Evolutionary conservation across 1,139 yeast species (phyloP), one percentile per base, ranked within the genome.

Genomic region (Geotrichum fermentans): DNA sequence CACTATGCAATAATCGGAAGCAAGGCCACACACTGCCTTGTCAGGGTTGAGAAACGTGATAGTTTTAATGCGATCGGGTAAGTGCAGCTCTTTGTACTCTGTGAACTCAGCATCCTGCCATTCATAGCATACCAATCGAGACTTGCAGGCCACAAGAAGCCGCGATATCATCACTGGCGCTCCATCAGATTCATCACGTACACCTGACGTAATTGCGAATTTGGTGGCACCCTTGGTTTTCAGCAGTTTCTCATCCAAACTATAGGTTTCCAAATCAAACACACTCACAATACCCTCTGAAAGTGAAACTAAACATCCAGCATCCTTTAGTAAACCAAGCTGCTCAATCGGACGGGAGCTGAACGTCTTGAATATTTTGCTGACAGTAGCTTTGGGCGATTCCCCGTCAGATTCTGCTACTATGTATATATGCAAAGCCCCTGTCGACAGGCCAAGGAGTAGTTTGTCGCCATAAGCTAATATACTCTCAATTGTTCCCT

Each of bases 31-130:
- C 1, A 70, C 58, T 6, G 71, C 52, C 18, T 56, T 60, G 34
- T 67, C 65, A n/a, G 63, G 56, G 42, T 62, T 61, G 33, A 71
- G 52, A 53, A 71, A 72, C 22, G 66, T 65, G 13, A 71, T 34
- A 10, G 63, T 53, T 40, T 63, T 61, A 18, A 70, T 62, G 32
- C 64, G 59, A 46, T 72, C 75, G 11, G 64, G 64, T 17, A 71
- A 48, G 22, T 58, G 56, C 38, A 68, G 62, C 43, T 70, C 73
- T 22, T 58, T 58, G 32, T 55, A 57, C 21, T 59, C 59, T 11
- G 51, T 52, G 35, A 64, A 63, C 47, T 66, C 69, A 11, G 63
- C 52, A 47, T 67, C 68, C 41, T 60, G 54, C 74, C 75, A 72
- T 45, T 66, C 64, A 54, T 67, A 65, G 16, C 70, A 58, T 4